A percentile compares a stretch with the other conserved stretches of the same genome.
phyloP scores from a whole-genome alignment of 2,329 filamentous ascomycete species.

The Phialocephala subalpina region DNA sequence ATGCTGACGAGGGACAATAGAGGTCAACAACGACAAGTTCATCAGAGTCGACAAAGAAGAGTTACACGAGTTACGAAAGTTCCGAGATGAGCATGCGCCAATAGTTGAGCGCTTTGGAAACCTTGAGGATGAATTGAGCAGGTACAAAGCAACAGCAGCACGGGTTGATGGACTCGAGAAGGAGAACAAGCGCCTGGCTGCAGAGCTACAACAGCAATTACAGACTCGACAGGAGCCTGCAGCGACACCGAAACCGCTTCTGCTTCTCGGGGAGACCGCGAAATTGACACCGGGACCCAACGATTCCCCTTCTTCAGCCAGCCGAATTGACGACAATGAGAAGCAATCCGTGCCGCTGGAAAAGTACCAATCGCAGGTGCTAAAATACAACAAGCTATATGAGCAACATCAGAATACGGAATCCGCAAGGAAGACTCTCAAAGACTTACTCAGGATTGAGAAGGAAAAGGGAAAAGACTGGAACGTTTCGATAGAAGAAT shows the following conservation, averaged over 20 bases:
- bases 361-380: conserved; percentile 26
- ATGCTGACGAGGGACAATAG: conserved; percentile 22
- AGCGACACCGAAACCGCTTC: conserved; percentile 3
- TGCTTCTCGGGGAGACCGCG: background rate
- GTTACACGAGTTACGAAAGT: conserved; percentile 26
- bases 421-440: conserved; percentile 25
- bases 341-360: conserved; percentile 17
- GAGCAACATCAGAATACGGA: conserved; percentile 25
- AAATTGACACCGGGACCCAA: conserved; percentile 18
- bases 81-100: conserved; percentile 22
- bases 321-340: conserved; percentile 15
- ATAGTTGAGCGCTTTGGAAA: conserved; percentile 28
- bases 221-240: conserved; percentile 11
- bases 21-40: conserved; percentile 31
- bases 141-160: conserved; percentile 20
- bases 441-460: conserved; percentile 23
- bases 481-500: conserved; percentile 20
- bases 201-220: conserved; percentile 27
- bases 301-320: conserved; percentile 23
- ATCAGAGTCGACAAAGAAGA: conserved; percentile 30
- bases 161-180: conserved; percentile 33
- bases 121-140: conserved; percentile 34
- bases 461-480: conserved; percentile 29
- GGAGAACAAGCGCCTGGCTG: conserved; percentile 36
- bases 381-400: conserved; percentile 34